Conservation (phyloP, 139 green algal genomes). For the Coccomyxa sp. region DNA sequence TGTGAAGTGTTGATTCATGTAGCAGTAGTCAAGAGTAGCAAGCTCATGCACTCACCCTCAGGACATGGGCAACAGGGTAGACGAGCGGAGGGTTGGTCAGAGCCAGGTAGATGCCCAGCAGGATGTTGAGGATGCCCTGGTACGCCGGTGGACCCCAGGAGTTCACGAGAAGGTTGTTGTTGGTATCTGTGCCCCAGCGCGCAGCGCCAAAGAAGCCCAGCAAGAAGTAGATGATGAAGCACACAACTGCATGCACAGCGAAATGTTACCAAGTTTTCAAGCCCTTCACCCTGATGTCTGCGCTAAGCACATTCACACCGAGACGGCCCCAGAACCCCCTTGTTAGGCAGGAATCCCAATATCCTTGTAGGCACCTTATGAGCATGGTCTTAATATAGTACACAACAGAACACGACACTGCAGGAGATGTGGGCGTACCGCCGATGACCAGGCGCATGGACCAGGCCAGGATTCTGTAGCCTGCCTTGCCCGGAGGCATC, state of each 20-base stretch:
- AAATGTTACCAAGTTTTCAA: no score
- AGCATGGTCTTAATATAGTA: neutral
- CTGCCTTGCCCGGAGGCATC: conserved; percentile 4
- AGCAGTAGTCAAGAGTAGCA: neutral
- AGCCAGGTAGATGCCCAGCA: conserved; percentile 13
- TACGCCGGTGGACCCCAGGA: neutral
- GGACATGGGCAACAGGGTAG: conserved; percentile 4
- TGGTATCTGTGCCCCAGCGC: conserved; percentile 1
- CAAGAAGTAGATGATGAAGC: conserved; percentile 11
- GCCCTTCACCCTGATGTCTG: no score
- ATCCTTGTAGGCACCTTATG: neutral
- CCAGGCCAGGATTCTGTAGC: conserved; percentile 10
- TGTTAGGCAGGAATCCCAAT: no score
- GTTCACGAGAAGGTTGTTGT: conserved; percentile 13
- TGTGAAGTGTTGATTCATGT: neutral
- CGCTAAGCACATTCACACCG: conserved; percentile 1
- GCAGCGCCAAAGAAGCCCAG: conserved; percentile 20
- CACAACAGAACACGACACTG: neutral
- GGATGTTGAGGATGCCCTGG: conserved; percentile 15
- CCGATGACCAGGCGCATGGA: conserved; percentile 3
- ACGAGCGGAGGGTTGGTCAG: conserved; percentile 8
- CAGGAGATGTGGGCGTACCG: conserved; percentile 3
- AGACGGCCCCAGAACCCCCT: neutral
- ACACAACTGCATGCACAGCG: neutral
- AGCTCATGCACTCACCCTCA: neutral